Evolutionary conservation across 2,329 filamentous ascomycete genomes (phyloP).

Genomic region (Fusarium sp.): DNA sequence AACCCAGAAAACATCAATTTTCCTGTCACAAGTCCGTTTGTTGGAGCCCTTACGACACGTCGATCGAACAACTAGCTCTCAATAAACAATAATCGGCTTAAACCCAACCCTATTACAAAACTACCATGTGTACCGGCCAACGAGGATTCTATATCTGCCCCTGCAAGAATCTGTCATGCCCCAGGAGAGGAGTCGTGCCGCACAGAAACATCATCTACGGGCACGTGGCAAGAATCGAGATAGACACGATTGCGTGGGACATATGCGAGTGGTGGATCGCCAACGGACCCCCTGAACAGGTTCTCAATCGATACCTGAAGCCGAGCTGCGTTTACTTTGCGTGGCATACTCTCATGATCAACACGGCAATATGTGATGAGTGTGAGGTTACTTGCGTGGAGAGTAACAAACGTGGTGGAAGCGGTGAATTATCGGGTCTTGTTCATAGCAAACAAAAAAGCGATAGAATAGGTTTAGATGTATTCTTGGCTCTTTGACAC

Average conservation of each 20-base stretch:
- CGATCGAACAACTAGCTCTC: neutral
- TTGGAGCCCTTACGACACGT: neutral
- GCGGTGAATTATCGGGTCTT: neutral
- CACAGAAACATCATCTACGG: constrained; percentile 33
- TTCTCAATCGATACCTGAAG: constrained; percentile 41
- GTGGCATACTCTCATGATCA: constrained; percentile 37
- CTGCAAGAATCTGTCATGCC: constrained; percentile 37
- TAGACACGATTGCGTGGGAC: constrained; percentile 38
- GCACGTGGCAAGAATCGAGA: constrained; percentile 35
- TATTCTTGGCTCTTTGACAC: neutral
- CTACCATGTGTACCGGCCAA: constrained; percentile 42
- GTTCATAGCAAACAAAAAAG: neutral
- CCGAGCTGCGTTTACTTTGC: constrained; percentile 37
- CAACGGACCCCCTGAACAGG: constrained; percentile 41
- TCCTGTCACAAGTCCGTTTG: neutral
- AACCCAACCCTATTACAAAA: neutral
- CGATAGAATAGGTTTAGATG: neutral
- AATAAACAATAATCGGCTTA: neutral
- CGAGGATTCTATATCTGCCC: constrained; percentile 39
- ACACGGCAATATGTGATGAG: constrained; percentile 20
- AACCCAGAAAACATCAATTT: neutral
- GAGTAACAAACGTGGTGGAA: constrained; percentile 1
- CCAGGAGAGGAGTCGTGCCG: constrained; percentile 27
- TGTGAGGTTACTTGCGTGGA: constrained; percentile 29
- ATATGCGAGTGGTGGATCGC: constrained; percentile 43